Percentiles rank a stretch among this genome's conserved stretches.
Conservation (phyloP, 345 rosid species). For the Gossypium arboreum region DNA sequence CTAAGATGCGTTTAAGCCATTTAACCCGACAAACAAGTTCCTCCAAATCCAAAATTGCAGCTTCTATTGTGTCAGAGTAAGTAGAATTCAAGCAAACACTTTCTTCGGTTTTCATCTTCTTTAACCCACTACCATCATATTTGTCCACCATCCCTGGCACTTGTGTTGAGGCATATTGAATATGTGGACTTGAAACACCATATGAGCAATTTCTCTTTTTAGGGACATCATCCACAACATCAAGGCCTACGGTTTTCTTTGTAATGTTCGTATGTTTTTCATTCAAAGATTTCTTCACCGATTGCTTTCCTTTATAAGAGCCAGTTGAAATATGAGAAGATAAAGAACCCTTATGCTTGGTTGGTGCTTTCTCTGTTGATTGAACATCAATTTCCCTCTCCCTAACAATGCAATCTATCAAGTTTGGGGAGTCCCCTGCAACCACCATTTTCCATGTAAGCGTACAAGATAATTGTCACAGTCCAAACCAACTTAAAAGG, state of each 20-base stretch:
- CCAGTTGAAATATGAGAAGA: constrained; percentile 22
- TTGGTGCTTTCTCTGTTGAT: constrained; percentile 6
- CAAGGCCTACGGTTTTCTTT: constrained; percentile 12
- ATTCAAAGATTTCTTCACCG: constrained; percentile 11
- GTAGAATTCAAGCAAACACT: constrained; percentile 31
- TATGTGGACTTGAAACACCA: constrained; percentile 26
- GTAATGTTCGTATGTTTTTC: background rate
- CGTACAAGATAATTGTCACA: background rate
- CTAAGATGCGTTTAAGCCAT: constrained; percentile 47
- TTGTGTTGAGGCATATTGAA: constrained; percentile 23
- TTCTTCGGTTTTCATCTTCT: constrained; percentile 29
- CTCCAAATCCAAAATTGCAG: constrained; percentile 59
- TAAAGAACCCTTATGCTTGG: background rate
- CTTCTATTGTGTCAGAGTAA: constrained; percentile 44
- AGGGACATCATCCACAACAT: constrained; percentile 16
- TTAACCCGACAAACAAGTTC: constrained; percentile 47
- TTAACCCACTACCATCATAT: constrained; percentile 14
- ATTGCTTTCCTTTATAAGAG: background rate
- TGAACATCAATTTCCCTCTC: constrained; percentile 15
- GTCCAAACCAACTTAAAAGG: background rate
- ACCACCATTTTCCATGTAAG: constrained; percentile 5
- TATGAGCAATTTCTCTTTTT: constrained; percentile 26
- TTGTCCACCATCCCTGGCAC: constrained; percentile 8
- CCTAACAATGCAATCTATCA: constrained; percentile 4
- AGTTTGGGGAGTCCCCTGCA: constrained; percentile 19